Conservation (phyloP, 2,329 filamentous ascomycete genomes). For the Neonectria sp. region DNA sequence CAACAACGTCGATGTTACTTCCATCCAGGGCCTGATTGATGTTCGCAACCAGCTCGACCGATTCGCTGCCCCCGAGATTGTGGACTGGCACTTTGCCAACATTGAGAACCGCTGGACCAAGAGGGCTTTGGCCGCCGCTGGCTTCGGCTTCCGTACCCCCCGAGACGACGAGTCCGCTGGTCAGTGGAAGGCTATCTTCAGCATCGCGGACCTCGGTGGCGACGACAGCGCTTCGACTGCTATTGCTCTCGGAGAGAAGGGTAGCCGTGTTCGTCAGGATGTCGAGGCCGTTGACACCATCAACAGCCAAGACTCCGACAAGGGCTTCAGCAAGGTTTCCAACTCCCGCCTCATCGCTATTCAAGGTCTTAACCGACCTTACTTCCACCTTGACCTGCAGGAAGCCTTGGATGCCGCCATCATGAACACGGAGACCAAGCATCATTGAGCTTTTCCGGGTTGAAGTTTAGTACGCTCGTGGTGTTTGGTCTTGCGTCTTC, state of each 20-base stretch:
- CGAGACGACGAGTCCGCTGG: slow-evolving; percentile 45
- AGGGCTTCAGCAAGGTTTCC: slow-evolving; percentile 47
- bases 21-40: slow-evolving; percentile 68
- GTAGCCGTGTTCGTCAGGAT: slow-evolving; percentile 43
- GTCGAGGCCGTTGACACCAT: slow-evolving; percentile 47
- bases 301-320: slow-evolving; percentile 45
- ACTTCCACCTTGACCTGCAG: slow-evolving; percentile 67
- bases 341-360: slow-evolving; percentile 55
- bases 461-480: neutral
- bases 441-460: slow-evolving; percentile 35
- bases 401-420: slow-evolving; percentile 64
- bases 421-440: slow-evolving; percentile 52
- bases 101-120: slow-evolving; percentile 70
- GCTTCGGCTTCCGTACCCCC: slow-evolving; percentile 63
- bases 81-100: slow-evolving; percentile 67
- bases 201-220: slow-evolving; percentile 88
- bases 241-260: slow-evolving; percentile 75
- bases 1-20: slow-evolving; percentile 70
- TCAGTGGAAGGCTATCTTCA: slow-evolving; percentile 85
- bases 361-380: slow-evolving; percentile 65
- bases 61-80: slow-evolving; percentile 61
- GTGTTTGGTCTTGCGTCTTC: neutral
- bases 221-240: slow-evolving; percentile 70
- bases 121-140: slow-evolving; percentile 67
- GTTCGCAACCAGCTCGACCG: slow-evolving; percentile 68